Base-by-base conservation (phyloP, 2,329 filamentous ascomycete genomes). In the Macrophomina pseudophaseolina region DNA sequence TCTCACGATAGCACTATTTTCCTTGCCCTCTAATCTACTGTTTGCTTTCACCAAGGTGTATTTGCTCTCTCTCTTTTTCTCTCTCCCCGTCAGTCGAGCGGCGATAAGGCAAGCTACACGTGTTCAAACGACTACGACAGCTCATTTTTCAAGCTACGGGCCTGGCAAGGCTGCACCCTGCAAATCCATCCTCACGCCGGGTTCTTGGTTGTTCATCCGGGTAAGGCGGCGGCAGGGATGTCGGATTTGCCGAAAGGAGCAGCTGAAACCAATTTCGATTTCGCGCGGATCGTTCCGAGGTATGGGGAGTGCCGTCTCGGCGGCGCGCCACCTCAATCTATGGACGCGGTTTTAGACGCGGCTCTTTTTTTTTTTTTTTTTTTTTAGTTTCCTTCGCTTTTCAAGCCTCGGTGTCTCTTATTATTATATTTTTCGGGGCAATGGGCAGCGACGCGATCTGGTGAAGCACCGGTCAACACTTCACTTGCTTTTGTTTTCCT, bases 231-330 rank as follows among this genome's bases (percentile, higher is more conserved):
- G 53, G 23, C 35, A 58, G 18, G 35, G 12, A 32, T 35, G 30
- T 18, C 18, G 33, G 16, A 42, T 38, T 44, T 58, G 38, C 53
- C 53, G 38, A 58, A 58, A 42, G 12, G 18, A 40, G 53, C 18
- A 40, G 23, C 53, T 58, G 38, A 33, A 18, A 40, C 12, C 30
- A 16, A 28, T 16, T 28, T 23, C 18, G 38, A 14, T 30, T 42
- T n/a, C 32, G 32, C 35, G 53, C 53, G 53, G 38, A 44, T 44
- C 32, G 35, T 40, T 44, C 38, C 53, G 33, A 28, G 9, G 53
- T 14, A 44, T 44, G 42, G 42, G 42, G 42, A 58, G 38, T 58
- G 53, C 53, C 53, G 53, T 30, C 53, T 58, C 53, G 53, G 53
- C 53, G 32, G 12, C 30, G 30, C 51, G 32, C 14, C 30, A 14